These are phyloP conservation scores for Aciculoconidium aculeatum DNA, from an alignment of 805 yeast species.

Conservation along the genomic window DNA sequence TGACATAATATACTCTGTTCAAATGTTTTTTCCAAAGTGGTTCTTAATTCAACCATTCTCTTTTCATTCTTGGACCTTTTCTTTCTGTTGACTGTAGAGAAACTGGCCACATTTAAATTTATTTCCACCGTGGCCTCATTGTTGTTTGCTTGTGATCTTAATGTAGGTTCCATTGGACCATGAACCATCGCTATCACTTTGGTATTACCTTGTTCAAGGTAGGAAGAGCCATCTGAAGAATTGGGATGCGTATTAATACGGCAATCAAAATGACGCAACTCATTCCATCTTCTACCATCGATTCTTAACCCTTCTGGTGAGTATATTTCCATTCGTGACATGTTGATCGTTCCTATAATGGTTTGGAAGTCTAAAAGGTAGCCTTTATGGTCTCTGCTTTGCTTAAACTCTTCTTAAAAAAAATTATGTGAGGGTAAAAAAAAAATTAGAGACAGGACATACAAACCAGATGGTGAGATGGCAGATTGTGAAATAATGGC, in stretches of 20 bases:
- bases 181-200: conserved; percentile 78
- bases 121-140: conserved; percentile 57
- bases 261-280: conserved; percentile 75
- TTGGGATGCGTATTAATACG: conserved; percentile 82
- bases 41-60: conserved; percentile 60
- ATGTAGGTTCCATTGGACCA: conserved; percentile 85
- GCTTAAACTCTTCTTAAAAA: too few species aligned
- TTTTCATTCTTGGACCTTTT: conserved; percentile 65
- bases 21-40: conserved; percentile 63
- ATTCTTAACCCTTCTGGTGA: conserved; percentile 93
- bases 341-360: too few species aligned
- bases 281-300: conserved; percentile 96
- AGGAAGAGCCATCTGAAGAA: conserved; percentile 87
- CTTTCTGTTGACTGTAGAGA: conserved; percentile 71
- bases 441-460: too few species aligned
- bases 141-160: conserved; percentile 45
- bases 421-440: too few species aligned
- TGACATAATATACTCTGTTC: conserved; percentile 68
- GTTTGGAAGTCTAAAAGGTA: too few species aligned
- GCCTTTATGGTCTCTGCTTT: too few species aligned
- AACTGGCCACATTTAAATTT: conserved; percentile 68
- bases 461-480: too few species aligned
- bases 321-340: conserved; percentile 74
- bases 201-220: conserved; percentile 87
- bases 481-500: too few species aligned